phyloP scores from a whole-genome alignment of 352 stramenopile species.

The Phytopythium mirpurense region DNA sequence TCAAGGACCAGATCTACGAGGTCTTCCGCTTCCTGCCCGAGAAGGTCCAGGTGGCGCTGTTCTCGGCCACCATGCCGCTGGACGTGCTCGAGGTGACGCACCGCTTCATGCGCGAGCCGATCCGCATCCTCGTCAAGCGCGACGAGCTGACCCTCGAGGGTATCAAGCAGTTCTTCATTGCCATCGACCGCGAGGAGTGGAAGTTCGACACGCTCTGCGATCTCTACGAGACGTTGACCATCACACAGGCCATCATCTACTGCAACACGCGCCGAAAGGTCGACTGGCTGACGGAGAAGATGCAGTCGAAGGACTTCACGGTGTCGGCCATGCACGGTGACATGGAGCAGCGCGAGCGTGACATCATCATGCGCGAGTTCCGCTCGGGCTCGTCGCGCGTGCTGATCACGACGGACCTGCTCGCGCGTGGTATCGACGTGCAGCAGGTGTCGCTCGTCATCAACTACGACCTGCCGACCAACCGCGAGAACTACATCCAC shows the following conservation, averaged over 20 bases:
- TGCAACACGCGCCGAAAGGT: slow-evolving; percentile 99
- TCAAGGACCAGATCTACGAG: slow-evolving; percentile 99
- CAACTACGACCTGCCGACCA: slow-evolving; percentile 99
- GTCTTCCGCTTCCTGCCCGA: slow-evolving; percentile 99
- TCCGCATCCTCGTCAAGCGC: slow-evolving; percentile 99
- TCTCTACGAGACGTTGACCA: slow-evolving; percentile 99
- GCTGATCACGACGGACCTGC: slow-evolving; percentile 99
- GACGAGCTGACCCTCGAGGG: slow-evolving; percentile 99
- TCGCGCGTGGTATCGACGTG: slow-evolving; percentile 99
- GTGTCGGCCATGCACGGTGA: slow-evolving; percentile 99
- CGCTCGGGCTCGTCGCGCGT: slow-evolving; percentile 98
- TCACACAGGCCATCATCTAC: slow-evolving; percentile 99
- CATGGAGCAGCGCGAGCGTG: slow-evolving; percentile 99
- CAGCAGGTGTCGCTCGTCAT: slow-evolving; percentile 98
- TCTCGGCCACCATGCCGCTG: slow-evolving; percentile 99
- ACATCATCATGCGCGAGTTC: slow-evolving; percentile 99
- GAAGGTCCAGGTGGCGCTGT: slow-evolving; percentile 97
- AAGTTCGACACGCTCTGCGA: slow-evolving; percentile 99
- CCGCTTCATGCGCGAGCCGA: slow-evolving; percentile 98
- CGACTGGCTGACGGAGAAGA: slow-evolving; percentile 99
- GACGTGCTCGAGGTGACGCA: slow-evolving; percentile 99
- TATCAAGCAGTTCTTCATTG: slow-evolving; percentile 99
- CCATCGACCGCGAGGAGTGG: slow-evolving; percentile 98
- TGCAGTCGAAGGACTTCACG: slow-evolving; percentile 99
- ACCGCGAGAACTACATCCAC: slow-evolving; percentile 99